phyloP scores from a whole-genome alignment of 495 filamentous ascomycete genomes.

The Xylaria palmicola region DNA sequence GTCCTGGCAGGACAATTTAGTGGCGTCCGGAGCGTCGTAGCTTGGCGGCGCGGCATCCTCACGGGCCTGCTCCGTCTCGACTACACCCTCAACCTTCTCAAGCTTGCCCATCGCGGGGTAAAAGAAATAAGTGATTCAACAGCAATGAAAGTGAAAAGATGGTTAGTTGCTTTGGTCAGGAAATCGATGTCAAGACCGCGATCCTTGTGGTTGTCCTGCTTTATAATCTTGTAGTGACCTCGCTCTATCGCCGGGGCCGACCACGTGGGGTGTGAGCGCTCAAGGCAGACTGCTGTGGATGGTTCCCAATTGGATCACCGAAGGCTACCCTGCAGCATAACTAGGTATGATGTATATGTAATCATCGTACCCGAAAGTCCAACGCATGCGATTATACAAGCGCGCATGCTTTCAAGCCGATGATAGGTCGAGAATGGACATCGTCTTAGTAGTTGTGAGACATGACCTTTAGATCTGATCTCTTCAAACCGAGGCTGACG shows the following conservation, averaged over 20 bases:
- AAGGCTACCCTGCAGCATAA: background rate
- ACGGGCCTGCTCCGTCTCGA: background rate
- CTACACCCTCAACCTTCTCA: background rate
- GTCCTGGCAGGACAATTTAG: background rate
- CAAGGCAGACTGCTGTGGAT: background rate
- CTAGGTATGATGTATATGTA: no score
- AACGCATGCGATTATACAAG: no score
- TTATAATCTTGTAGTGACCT: no score
- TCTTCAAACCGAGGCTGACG: no score
- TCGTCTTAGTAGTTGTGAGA: no score
- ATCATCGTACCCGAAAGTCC: no score
- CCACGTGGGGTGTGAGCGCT: background rate
- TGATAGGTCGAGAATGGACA: no score
- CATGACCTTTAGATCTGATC: no score
- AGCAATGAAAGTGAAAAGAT: background rate
- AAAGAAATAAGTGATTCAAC: background rate
- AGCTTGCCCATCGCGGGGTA: background rate
- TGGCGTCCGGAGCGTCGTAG: background rate
- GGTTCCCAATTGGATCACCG: constrained; percentile 4
- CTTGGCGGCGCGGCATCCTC: constrained; percentile 3
- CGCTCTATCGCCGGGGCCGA: background rate
- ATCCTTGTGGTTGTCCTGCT: background rate
- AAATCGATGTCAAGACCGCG: background rate
- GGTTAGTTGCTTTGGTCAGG: background rate
- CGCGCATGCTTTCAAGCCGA: no score